A percentile compares a stretch with the other conserved stretches of the same genome.
These are phyloP conservation scores for Schizosaccharomyces octosporus DNA, from an alignment of 805 yeast genomes.

Conservation along the genomic window DNA sequence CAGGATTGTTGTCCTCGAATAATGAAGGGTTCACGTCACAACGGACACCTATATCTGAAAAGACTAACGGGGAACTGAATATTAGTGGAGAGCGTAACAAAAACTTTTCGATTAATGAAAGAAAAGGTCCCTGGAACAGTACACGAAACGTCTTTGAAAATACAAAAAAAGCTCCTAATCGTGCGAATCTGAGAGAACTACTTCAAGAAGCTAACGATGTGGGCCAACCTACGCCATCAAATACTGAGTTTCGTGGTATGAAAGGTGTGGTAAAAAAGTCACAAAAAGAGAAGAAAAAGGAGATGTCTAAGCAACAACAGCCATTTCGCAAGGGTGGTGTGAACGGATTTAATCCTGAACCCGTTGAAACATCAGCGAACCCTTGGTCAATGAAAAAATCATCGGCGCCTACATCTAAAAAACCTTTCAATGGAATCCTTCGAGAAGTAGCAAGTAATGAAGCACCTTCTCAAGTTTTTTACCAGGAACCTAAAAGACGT, in stretches of 20 bases:
- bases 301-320: background rate
- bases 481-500: constrained; percentile 32
- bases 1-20: no score
- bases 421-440: background rate
- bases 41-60: no score
- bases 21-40: no score
- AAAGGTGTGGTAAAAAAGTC: background rate
- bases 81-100: no score
- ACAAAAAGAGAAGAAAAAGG: background rate
- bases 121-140: background rate
- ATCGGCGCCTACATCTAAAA: background rate
- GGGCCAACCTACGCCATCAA: background rate
- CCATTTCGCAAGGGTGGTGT: background rate
- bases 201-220: background rate
- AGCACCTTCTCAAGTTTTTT: constrained; percentile 15
- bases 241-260: background rate
- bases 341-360: background rate
- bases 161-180: background rate
- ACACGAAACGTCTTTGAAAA: background rate
- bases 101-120: background rate
- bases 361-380: background rate
- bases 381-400: background rate
- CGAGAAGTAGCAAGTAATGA: background rate
- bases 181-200: background rate
- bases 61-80: no score